Evolutionary conservation across 176 grass and related monocot species (phyloP).

Genomic region (Eragrostis nindensis): DNA sequence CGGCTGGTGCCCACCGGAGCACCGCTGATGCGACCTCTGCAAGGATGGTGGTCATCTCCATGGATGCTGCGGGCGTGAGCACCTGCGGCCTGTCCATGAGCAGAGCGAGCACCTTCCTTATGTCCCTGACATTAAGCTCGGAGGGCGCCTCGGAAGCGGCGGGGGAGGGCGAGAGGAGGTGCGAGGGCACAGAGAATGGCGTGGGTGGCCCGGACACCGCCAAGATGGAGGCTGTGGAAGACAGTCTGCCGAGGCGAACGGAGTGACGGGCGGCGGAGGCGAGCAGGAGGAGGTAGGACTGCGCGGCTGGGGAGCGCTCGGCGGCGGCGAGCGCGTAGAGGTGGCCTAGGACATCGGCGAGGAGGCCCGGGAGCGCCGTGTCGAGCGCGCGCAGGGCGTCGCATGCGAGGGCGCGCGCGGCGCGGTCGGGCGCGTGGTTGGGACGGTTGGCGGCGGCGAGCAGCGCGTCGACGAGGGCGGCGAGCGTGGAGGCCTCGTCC

Average conservation of each 20-base stretch:
- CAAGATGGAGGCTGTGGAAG: constrained; percentile 63
- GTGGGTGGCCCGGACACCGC: constrained; percentile 62
- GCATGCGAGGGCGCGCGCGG: constrained; percentile 76
- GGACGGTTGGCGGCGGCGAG: constrained; percentile 71
- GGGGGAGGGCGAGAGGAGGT: constrained; percentile 36
- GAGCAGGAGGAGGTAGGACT: constrained; percentile 86
- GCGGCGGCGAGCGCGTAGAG: constrained; percentile 74
- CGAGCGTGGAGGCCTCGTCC: constrained; percentile 18
- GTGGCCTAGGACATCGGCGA: constrained; percentile 65
- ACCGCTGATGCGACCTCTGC: constrained; percentile 55
- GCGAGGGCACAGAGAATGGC: constrained; percentile 57
- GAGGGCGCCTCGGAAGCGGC: constrained; percentile 30
- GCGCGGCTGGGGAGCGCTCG: constrained; percentile 76
- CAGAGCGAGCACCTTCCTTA: constrained; percentile 73
- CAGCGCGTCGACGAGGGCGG: constrained; percentile 42
- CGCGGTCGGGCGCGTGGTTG: constrained; percentile 77
- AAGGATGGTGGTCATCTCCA: constrained; percentile 64
- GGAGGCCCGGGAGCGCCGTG: constrained; percentile 62
- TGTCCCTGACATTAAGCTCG: constrained; percentile 79
- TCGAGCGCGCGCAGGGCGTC: constrained; percentile 84
- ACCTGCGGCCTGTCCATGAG: constrained; percentile 76
- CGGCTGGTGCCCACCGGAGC: constrained; percentile 64
- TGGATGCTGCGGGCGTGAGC: constrained; percentile 66
- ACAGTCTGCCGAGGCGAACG: constrained; percentile 59
- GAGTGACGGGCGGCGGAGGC: constrained; percentile 61